Conservation (phyloP, 2,329 filamentous ascomycete genomes). For the Paradendryphiella salina region DNA sequence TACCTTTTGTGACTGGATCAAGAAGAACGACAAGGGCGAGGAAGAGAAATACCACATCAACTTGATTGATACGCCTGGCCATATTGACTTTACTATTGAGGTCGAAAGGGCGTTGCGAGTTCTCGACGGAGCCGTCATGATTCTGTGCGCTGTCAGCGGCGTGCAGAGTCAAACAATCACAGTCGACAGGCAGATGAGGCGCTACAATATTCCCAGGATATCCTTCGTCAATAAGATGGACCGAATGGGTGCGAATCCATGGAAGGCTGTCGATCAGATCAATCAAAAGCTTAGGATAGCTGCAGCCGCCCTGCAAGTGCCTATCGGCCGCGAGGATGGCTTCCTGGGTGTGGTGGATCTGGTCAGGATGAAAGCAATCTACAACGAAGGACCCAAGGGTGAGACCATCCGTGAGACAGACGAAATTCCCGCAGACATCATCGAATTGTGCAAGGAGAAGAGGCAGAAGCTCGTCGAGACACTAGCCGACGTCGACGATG, state of each 20-base stretch:
- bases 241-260: constrained; percentile 96
- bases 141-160: constrained; percentile 93
- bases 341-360: constrained; percentile 93
- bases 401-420: constrained; percentile 75
- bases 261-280: constrained; percentile 97
- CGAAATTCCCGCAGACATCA: constrained; percentile 79
- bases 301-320: constrained; percentile 90
- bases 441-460: constrained; percentile 77
- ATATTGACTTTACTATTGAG: constrained; percentile 99
- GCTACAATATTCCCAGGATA: constrained; percentile 93
- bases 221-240: constrained; percentile 99
- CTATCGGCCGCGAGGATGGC: constrained; percentile 88
- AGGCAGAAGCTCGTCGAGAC: constrained; percentile 87
- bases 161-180: constrained; percentile 98
- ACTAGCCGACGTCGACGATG: constrained; percentile 94
- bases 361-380: constrained; percentile 88
- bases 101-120: constrained; percentile 94
- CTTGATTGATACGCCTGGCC: constrained; percentile 95
- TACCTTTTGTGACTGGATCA: constrained; percentile 96
- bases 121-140: constrained; percentile 96
- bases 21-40: constrained; percentile 69
- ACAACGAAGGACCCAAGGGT: constrained; percentile 82
- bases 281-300: constrained; percentile 92
- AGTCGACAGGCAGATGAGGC: constrained; percentile 96
- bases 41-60: constrained; percentile 97